Conservation (phyloP, 495 filamentous ascomycete genomes). For the Lasiosphaeria miniovina region DNA sequence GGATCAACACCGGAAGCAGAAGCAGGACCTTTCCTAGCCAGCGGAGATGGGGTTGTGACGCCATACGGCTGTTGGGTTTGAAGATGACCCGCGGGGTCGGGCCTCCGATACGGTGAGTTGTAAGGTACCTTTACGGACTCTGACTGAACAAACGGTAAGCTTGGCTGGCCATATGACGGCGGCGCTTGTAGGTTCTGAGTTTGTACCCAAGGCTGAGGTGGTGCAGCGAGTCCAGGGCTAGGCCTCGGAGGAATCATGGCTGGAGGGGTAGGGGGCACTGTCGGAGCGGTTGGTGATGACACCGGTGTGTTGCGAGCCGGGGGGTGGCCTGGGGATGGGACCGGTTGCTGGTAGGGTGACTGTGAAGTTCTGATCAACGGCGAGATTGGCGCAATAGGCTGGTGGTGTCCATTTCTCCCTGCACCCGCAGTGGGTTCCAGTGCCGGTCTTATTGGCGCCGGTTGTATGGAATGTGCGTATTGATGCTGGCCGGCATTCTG, state of each 20-base stretch:
- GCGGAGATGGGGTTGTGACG: too few relatives aligned
- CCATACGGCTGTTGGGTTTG: too few relatives aligned
- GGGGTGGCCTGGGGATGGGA: constrained; percentile 20
- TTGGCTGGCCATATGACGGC: constrained; percentile 27
- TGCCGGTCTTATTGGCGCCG: constrained; percentile 18
- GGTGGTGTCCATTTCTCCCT: background rate
- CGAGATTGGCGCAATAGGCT: constrained; percentile 10
- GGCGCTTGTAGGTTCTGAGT: constrained; percentile 21
- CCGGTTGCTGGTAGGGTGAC: constrained; percentile 18
- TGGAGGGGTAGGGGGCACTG: constrained; percentile 23
- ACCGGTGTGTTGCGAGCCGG: background rate
- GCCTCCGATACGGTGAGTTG: constrained; percentile 42
- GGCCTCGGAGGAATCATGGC: constrained; percentile 17
- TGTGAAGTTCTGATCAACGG: constrained; percentile 8
- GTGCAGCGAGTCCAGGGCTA: constrained; percentile 18
- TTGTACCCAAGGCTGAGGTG: constrained; percentile 24
- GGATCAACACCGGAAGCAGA: too few relatives aligned
- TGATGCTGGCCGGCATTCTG: constrained; percentile 31
- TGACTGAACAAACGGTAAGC: constrained; percentile 10
- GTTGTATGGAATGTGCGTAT: constrained; percentile 34
- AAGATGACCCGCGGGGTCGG: constrained; percentile 17
- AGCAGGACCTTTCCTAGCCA: too few relatives aligned
- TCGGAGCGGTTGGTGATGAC: background rate
- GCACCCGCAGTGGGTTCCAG: constrained; percentile 4
- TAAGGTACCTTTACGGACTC: constrained; percentile 28